phyloP scores from a whole-genome alignment of 306 rosid genomes.

The Luffa acutangula region DNA sequence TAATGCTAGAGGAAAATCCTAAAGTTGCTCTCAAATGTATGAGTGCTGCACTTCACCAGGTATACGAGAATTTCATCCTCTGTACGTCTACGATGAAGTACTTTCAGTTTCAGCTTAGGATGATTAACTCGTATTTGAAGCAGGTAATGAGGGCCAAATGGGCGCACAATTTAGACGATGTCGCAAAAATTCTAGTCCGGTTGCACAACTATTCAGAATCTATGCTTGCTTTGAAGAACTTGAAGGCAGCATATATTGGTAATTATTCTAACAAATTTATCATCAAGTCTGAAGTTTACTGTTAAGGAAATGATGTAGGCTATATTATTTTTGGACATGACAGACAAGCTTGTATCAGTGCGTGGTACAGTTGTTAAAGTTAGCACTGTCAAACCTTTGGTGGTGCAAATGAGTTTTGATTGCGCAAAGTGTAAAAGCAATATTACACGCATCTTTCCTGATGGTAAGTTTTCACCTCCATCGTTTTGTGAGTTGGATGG shows the following conservation, averaged over 20 bases:
- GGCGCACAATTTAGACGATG: slow-evolving; percentile 35
- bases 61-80: slow-evolving; percentile 14
- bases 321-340: slow-evolving; percentile 12
- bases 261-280: not conserved
- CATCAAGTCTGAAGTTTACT: not conserved
- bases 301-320: slow-evolving; percentile 6
- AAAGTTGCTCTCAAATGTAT: slow-evolving; percentile 58
- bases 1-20: slow-evolving; percentile 55
- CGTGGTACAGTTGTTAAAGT: slow-evolving; percentile 87
- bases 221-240: slow-evolving; percentile 72
- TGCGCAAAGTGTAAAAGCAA: slow-evolving; percentile 70
- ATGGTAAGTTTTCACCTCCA: slow-evolving; percentile 86
- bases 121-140: slow-evolving; percentile 15
- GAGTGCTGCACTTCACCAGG: slow-evolving; percentile 77
- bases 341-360: slow-evolving; percentile 89
- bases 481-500: slow-evolving; percentile 56
- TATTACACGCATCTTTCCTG: slow-evolving; percentile 57
- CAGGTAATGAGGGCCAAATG: slow-evolving; percentile 45
- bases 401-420: slow-evolving; percentile 63
- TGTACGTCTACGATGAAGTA: not conserved
- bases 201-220: slow-evolving; percentile 75
- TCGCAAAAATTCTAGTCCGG: slow-evolving; percentile 49
- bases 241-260: slow-evolving; percentile 94
- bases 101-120: slow-evolving; percentile 3
- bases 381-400: slow-evolving; percentile 74